phyloP scores from a whole-genome alignment of 2,329 filamentous ascomycete genomes.

The Tetracladium maxilliforme region DNA sequence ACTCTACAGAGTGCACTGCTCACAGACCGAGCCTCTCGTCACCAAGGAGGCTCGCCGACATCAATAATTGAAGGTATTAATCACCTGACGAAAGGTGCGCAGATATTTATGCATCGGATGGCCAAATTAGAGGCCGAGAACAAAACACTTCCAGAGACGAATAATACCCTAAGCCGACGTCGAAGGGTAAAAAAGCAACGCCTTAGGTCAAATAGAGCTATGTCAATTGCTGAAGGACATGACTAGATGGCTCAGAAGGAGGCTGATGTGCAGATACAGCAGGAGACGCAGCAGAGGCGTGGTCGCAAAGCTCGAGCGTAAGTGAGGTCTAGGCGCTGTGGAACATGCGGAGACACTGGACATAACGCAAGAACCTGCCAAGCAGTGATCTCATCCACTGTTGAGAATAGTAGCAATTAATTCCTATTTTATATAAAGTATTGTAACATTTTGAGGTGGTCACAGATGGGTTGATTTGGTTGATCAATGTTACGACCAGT shows the following conservation, averaged over 20 bases:
- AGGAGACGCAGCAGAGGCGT: not conserved
- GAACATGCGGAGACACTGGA: slow-evolving; percentile 1
- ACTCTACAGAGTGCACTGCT: slow-evolving; percentile 5
- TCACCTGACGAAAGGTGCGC: slow-evolving; percentile 5
- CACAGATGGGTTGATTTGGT: too few relatives aligned
- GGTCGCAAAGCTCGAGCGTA: not conserved
- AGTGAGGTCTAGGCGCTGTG: not conserved
- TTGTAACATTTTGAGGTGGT: too few relatives aligned
- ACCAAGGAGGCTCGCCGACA: slow-evolving; percentile 3
- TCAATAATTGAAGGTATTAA: slow-evolving; percentile 4
- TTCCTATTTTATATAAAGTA: too few relatives aligned
- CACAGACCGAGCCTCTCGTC: slow-evolving; percentile 3
- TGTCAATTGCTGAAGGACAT: not conserved
- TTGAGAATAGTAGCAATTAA: too few relatives aligned
- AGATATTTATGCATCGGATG: slow-evolving; percentile 2
- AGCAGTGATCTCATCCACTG: too few relatives aligned
- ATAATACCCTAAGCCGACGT: not conserved
- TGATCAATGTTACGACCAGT: too few relatives aligned
- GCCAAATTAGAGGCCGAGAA: slow-evolving; percentile 1
- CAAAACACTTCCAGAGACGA: slow-evolving; percentile 1
- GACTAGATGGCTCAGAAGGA: slow-evolving; percentile 1
- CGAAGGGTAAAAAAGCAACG: slow-evolving; percentile 1
- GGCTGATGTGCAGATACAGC: slow-evolving; percentile 1
- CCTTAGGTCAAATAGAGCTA: slow-evolving; percentile 1
- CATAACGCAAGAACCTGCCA: slow-evolving; percentile 2